Percentiles rank a stretch among this genome's conserved stretches.
These are phyloP conservation scores for Cutaneotrichosporon cyanovorans DNA, from an alignment of 1,284 basidiomycete species.

Conservation along the genomic window DNA sequence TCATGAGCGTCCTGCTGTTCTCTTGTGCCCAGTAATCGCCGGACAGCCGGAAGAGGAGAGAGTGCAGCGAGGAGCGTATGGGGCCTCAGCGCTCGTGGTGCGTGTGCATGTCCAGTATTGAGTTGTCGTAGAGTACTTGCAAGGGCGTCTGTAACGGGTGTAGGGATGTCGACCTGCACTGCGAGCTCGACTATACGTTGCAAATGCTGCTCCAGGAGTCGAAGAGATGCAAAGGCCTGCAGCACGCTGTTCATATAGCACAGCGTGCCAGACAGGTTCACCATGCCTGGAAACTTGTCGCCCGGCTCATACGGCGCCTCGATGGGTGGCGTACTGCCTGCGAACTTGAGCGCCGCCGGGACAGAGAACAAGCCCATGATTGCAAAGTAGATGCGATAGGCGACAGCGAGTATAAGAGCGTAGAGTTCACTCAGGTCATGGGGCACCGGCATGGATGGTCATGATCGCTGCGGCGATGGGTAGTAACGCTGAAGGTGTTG, in stretches of 20 bases:
- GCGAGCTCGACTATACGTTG: slow-evolving; percentile 64
- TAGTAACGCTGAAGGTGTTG: background rate
- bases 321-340: background rate
- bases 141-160: slow-evolving; percentile 73
- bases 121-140: slow-evolving; percentile 63
- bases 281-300: slow-evolving; percentile 64
- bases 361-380: slow-evolving; percentile 9
- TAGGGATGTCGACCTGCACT: slow-evolving; percentile 64
- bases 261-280: slow-evolving; percentile 88
- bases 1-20: slow-evolving; percentile 95
- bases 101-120: slow-evolving; percentile 59
- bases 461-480: background rate
- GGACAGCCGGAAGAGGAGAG: slow-evolving; percentile 53
- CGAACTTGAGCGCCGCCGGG: slow-evolving; percentile 1
- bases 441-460: slow-evolving; percentile 3
- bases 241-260: slow-evolving; percentile 93
- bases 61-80: slow-evolving; percentile 63
- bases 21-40: slow-evolving; percentile 67
- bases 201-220: slow-evolving; percentile 66
- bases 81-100: slow-evolving; percentile 57
- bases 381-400: background rate
- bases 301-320: slow-evolving; percentile 1
- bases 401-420: slow-evolving; percentile 1
- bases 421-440: slow-evolving; percentile 6
- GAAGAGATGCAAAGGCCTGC: slow-evolving; percentile 77